Conservation (phyloP, 1,284 basidiomycete genomes). For the Cutaneotrichosporon arboriforme region DNA sequence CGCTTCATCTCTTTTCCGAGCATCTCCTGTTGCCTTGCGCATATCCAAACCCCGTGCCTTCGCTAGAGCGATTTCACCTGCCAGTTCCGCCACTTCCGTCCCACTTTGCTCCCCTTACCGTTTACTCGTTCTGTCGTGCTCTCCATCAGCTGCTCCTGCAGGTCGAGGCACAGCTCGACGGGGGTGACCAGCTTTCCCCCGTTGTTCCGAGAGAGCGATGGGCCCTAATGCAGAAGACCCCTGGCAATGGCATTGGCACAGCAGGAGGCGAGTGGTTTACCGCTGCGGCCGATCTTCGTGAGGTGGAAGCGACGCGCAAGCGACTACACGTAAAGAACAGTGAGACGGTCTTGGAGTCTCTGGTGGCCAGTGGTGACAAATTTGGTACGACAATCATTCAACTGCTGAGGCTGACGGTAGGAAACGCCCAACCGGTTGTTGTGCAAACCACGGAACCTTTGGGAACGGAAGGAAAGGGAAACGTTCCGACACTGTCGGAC, state of each 20-base stretch:
- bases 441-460: conserved; percentile 23
- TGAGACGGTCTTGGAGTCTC: conserved; percentile 15
- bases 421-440: conserved; percentile 29
- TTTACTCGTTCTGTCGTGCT: conserved; percentile 40
- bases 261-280: conserved; percentile 41
- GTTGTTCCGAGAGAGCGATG: conserved; percentile 25
- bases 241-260: conserved; percentile 10
- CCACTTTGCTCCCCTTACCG: conserved; percentile 32
- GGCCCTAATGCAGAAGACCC: conserved; percentile 39
- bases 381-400: conserved; percentile 27
- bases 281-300: conserved; percentile 26
- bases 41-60: conserved; percentile 44
- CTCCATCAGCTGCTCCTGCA: conserved; percentile 32
- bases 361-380: conserved; percentile 24
- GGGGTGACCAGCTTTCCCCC: neutral
- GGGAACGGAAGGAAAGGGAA: conserved; percentile 5
- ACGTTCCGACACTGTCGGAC: conserved; percentile 23
- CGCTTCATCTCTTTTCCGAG: conserved; percentile 36
- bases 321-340: conserved; percentile 12
- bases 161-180: conserved; percentile 24
- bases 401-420: conserved; percentile 16
- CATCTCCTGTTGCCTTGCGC: conserved; percentile 37
- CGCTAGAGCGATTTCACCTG: conserved; percentile 32
- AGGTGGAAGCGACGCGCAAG: conserved; percentile 19
- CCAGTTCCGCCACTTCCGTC: conserved; percentile 36